Base-by-base conservation (phyloP, 2,329 filamentous ascomycete species). In the Tolypocladium capitatum region DNA sequence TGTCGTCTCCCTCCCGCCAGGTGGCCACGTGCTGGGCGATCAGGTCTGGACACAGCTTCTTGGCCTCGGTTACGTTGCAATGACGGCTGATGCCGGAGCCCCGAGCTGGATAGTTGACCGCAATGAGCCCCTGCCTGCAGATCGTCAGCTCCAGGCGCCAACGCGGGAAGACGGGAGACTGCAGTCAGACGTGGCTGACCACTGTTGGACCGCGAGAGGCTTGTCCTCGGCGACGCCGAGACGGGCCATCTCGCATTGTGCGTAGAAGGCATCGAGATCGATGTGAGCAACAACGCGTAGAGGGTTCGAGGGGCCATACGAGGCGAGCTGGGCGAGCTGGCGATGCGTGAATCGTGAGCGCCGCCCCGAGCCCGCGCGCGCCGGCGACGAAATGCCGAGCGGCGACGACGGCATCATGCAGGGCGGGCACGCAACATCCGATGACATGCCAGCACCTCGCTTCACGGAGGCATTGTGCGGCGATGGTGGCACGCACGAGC, bases 241-340 rank as follows among this genome's bases (percentile, higher is more conserved):
- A 8, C 92, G 81, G 10, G 95, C 81, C 76, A 90, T 94, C 68
- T 98, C 92, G 62, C 89, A 96, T 70, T 98, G 92, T 4, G 86
- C 85, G 64, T 98, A 98, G 67, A 98, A 98, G 35, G 91, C 91
- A 76, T 98, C 92, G 50, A 98, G 81, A 60, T 98, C 92, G 53
- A 97, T 81, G 63, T 96, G 90, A 7, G 88, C 87, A 56, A 96
- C 80, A 28, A 94, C 85, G 42, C 92, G 82, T 33, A 98, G 73
- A 1, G 91, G 91, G 45, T 80, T 88, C 9, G 80, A 79, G 0
- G 82, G 73, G 32, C 79, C 81, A 55, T 77, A 88, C 10, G 81
- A 75, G 7, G 82, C 78, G 49, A 97, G 77, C 53, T 90, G 83
- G 32, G 79, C 74, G 16, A 97, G 75, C 47, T 97, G 83, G 51